These are phyloP conservation scores for Quercus agrifolia DNA, from an alignment of 306 rosid genomes.

Conservation along the genomic window DNA sequence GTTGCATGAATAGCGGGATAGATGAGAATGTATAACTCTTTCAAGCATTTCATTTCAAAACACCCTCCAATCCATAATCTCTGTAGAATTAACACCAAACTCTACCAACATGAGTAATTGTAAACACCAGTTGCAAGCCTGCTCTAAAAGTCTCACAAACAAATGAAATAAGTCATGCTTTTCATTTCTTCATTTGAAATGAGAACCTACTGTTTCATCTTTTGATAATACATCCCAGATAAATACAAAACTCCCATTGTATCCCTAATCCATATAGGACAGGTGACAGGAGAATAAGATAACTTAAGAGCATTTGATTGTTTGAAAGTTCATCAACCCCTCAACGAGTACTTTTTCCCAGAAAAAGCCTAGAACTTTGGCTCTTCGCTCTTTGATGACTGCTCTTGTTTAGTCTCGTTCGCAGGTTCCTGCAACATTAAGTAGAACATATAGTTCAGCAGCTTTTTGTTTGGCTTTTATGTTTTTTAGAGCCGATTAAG, in stretches of 20 bases:
- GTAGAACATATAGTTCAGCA: conserved; percentile 5
- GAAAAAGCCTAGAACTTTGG: conserved; percentile 76
- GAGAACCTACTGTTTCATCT: conserved; percentile 22
- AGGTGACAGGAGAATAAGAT: conserved; percentile 11
- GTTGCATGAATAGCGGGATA: too few relatives aligned
- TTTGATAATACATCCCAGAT: conserved; percentile 24
- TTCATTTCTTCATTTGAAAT: conserved; percentile 18
- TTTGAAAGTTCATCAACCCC: conserved; percentile 54
- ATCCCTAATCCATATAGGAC: conserved; percentile 27
- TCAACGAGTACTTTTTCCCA: conserved; percentile 83
- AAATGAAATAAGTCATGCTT: neutral
- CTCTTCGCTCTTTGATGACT: conserved; percentile 59
- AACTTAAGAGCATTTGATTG: neutral
- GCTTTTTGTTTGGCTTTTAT: neutral
- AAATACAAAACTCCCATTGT: conserved; percentile 22
- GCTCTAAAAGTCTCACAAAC: neutral
- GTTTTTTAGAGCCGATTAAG: neutral
- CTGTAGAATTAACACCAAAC: too few relatives aligned
- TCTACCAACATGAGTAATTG: too few relatives aligned
- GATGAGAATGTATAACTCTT: too few relatives aligned
- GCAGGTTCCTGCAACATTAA: conserved; percentile 44
- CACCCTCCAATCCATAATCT: too few relatives aligned
- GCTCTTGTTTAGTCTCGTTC: conserved; percentile 67
- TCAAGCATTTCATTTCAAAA: too few relatives aligned
- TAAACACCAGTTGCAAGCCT: neutral